Evolutionary conservation across 2,329 filamentous ascomycete species (phyloP).

Genomic region (Calonectria pauciramosa): DNA sequence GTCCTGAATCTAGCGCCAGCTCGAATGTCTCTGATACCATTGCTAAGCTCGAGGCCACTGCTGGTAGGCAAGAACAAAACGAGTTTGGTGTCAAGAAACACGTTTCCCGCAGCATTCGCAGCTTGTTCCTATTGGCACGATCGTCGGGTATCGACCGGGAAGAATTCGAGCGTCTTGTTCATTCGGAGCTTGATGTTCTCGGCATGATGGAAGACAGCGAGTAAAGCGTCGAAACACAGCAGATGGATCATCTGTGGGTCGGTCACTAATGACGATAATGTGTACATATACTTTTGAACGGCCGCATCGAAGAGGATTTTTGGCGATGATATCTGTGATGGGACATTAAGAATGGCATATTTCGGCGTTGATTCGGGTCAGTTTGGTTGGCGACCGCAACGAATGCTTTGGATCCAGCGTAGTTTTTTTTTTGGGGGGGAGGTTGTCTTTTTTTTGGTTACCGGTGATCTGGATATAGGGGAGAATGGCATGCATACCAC

Average conservation of each 20-base stretch:
- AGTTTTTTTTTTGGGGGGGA: neutral
- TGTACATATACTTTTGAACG: slow-evolving; percentile 8
- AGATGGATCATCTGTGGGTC: slow-evolving; percentile 2
- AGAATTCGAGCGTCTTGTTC: slow-evolving; percentile 81
- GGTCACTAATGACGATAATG: neutral
- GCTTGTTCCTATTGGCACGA: slow-evolving; percentile 78
- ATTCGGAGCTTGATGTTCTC: slow-evolving; percentile 79
- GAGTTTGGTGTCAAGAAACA: slow-evolving; percentile 85
- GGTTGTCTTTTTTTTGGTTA: slow-evolving; percentile 7
- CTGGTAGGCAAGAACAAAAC: slow-evolving; percentile 70
- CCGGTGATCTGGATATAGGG: slow-evolving; percentile 2
- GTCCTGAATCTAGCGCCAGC: slow-evolving; percentile 70
- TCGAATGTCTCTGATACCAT: slow-evolving; percentile 70
- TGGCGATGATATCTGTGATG: slow-evolving; percentile 18
- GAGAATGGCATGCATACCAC: slow-evolving; percentile 8
- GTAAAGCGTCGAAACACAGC: slow-evolving; percentile 11
- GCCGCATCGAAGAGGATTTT: neutral
- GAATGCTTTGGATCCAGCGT: slow-evolving; percentile 22
- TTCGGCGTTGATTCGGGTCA: slow-evolving; percentile 37
- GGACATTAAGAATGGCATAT: slow-evolving; percentile 34
- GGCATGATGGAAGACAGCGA: slow-evolving; percentile 75
- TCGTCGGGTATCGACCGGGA: slow-evolving; percentile 79
- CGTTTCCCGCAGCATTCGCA: slow-evolving; percentile 82
- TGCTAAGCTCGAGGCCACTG: slow-evolving; percentile 71
- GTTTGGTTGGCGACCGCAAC: slow-evolving; percentile 27